phyloP scores from a whole-genome alignment of 164 flowering plant species.

The Platanus orientalis region DNA sequence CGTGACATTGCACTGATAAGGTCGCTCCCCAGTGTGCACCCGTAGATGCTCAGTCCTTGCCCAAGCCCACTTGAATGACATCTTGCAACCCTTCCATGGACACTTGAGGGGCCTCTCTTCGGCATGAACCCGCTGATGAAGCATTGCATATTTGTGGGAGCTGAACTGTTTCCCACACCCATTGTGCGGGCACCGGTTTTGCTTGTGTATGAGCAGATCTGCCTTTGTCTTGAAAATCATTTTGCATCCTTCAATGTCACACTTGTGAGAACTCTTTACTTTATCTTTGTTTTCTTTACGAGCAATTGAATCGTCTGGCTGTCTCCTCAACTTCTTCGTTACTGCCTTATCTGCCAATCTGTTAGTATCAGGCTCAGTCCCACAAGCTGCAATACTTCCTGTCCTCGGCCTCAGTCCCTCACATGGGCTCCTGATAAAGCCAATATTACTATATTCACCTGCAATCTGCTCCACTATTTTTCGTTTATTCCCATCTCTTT shows the following conservation, averaged over 20 bases:
- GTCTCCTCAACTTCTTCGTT: slow-evolving; percentile 20
- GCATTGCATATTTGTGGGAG: slow-evolving; percentile 63
- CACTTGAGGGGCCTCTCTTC: slow-evolving; percentile 90
- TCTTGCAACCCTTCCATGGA: slow-evolving; percentile 79
- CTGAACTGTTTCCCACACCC: slow-evolving; percentile 77
- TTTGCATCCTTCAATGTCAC: slow-evolving; percentile 65
- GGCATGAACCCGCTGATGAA: slow-evolving; percentile 70
- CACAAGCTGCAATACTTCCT: slow-evolving; percentile 19
- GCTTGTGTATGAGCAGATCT: slow-evolving; percentile 56
- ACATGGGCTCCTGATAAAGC: slow-evolving; percentile 75
- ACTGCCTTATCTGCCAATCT: slow-evolving; percentile 11
- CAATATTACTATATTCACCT: slow-evolving; percentile 11
- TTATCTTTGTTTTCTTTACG: slow-evolving; percentile 22
- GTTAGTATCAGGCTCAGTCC: slow-evolving; percentile 9
- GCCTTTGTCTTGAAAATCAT: slow-evolving; percentile 65
- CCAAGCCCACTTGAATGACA: slow-evolving; percentile 98
- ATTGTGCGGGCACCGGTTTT: slow-evolving; percentile 57
- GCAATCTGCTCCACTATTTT: slow-evolving; percentile 28
- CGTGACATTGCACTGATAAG: slow-evolving; percentile 65
- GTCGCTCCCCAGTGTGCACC: slow-evolving; percentile 85
- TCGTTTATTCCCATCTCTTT: slow-evolving; percentile 35
- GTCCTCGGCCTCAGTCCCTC: slow-evolving; percentile 84
- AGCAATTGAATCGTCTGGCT: slow-evolving; percentile 12
- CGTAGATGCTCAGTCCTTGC: slow-evolving; percentile 88
- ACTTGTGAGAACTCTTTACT: slow-evolving; percentile 29